Evolutionary conservation across 257 asterid species (phyloP).

Genomic region (Ilex asprella): DNA sequence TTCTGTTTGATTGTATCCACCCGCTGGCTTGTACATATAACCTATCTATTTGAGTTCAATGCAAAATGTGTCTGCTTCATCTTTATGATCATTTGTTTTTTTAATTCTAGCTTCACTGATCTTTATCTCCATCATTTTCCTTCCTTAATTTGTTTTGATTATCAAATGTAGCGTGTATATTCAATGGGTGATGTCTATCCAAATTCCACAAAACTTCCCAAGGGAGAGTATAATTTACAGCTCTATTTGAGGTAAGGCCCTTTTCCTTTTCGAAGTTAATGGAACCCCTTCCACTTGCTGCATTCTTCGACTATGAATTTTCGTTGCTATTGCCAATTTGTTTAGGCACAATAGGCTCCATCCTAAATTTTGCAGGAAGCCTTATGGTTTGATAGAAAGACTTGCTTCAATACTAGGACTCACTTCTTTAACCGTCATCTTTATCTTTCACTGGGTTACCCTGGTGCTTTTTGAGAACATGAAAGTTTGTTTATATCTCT

Average conservation of each 20-base stretch:
- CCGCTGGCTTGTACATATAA: neutral
- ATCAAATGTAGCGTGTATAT: conserved; percentile 65
- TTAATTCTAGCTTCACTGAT: neutral
- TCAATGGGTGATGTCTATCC: conserved; percentile 97
- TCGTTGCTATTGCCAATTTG: neutral
- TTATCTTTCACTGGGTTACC: too few relatives aligned
- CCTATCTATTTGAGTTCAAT: too few relatives aligned
- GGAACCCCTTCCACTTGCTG: neutral
- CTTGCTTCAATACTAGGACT: too few relatives aligned
- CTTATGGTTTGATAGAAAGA: neutral
- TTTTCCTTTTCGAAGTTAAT: conserved; percentile 4
- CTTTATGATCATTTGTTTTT: too few relatives aligned
- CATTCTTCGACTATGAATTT: too few relatives aligned
- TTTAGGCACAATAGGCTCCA: neutral
- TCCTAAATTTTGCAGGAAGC: neutral
- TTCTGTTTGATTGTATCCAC: neutral
- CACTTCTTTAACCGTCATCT: too few relatives aligned
- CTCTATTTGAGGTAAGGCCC: conserved; percentile 61
- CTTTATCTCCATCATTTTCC: conserved; percentile 8
- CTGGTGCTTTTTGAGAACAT: too few relatives aligned
- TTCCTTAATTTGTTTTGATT: conserved; percentile 12
- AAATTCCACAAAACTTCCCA: conserved; percentile 65
- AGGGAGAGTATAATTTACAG: conserved; percentile 86
- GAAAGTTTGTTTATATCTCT: too few relatives aligned
- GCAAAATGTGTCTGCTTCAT: neutral